Evolutionary conservation across 148 eudicot species (phyloP), one percentile per base, ranked within the genome.

Genomic region (Rhododendron ovatum): DNA sequence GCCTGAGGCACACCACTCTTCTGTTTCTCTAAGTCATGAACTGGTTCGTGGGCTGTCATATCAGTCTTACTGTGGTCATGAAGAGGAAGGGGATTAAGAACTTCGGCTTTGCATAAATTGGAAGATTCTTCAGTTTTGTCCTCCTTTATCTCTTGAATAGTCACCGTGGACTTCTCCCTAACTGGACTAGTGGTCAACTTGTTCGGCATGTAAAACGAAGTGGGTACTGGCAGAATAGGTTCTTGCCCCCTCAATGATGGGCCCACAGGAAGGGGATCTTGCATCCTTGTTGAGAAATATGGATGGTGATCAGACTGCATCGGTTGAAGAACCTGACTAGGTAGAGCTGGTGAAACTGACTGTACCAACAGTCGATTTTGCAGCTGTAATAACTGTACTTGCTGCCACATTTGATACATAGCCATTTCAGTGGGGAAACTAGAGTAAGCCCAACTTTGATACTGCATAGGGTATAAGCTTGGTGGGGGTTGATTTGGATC

Each of bases 341-440:
- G 87, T 61, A 88, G 91, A 83, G 80, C 71, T 5, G 88, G 89
- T 28, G 88, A 78, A 85, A 92, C 51, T 4, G 90, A 91, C 81
- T 87, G 80, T 47, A 90, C 85, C 90, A 87, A 83, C 39, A 91
- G 85, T 41, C 83, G 93, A 83, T 86, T 86, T 73, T 90, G 94
- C 48, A 90, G 89, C 79, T 89, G 91, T 74, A 88, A 89, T 24
- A 84, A 74, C 53, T 91, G 92, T 85, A 89, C 84, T 84, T 91
- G 92, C 85, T 89, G 91, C 93, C 93, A 92, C 84, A 89, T 86
- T 81, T 85, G 89, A 78, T 92, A 89, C 86, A 88, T 84, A 78
- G 89, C 90, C 67, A 89, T 85, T 85, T 90, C 92, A 20, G 91
- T 51, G n/a, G 92, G 75, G 84, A 88, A 80, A 87, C 65, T 84